These are phyloP conservation scores for Komagataella populi DNA, from an alignment of 805 yeast species.

Conservation along the genomic window DNA sequence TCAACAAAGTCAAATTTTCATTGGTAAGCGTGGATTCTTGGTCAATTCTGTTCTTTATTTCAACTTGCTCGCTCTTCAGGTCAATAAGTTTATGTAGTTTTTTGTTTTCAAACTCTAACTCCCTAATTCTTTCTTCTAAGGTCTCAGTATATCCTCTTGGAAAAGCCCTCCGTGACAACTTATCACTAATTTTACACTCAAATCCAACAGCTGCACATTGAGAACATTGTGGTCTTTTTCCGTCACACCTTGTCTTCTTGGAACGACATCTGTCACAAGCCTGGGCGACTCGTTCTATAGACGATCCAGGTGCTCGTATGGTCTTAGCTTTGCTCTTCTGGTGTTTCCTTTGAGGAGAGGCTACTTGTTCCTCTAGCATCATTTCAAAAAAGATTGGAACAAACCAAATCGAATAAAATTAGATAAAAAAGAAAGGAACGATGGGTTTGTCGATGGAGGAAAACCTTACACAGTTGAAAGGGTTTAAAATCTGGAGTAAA, in stretches of 20 bases:
- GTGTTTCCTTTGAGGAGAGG: neutral
- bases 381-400: neutral
- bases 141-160: slow-evolving; percentile 91
- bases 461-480: neutral
- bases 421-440: neutral
- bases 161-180: slow-evolving; percentile 71
- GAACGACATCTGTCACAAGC: slow-evolving; percentile 86
- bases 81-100: slow-evolving; percentile 51
- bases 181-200: slow-evolving; percentile 81
- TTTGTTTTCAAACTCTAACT: slow-evolving; percentile 69
- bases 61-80: slow-evolving; percentile 50
- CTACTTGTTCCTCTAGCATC: neutral
- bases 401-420: neutral
- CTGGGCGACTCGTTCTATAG: slow-evolving; percentile 65
- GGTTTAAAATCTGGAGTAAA: neutral
- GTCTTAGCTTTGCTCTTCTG: slow-evolving; percentile 22
- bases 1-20: slow-evolving; percentile 16
- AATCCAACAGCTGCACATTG: slow-evolving; percentile 77
- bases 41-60: slow-evolving; percentile 18
- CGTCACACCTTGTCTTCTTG: slow-evolving; percentile 71
- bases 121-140: slow-evolving; percentile 77
- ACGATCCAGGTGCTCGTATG: slow-evolving; percentile 57
- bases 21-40: slow-evolving; percentile 9
- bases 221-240: slow-evolving; percentile 61
- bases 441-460: neutral